These are phyloP conservation scores for Phytophthora nicotianae DNA, from an alignment of 352 stramenopile species.

Conservation along the genomic window DNA sequence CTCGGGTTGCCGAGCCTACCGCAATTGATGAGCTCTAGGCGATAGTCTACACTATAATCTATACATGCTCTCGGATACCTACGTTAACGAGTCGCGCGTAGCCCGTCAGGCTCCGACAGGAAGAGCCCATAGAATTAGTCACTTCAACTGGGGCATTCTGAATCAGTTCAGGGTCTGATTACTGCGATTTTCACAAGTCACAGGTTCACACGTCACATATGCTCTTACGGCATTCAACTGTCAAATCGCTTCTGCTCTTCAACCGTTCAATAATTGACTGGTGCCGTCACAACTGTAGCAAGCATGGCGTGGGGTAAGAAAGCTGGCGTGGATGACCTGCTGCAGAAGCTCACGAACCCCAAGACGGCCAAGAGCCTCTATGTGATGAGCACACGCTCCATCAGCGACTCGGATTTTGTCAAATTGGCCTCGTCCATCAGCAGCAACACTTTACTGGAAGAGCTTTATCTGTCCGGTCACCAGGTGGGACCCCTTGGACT, in stretches of 20 bases:
- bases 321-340: constrained; percentile 72
- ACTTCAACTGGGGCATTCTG: neutral
- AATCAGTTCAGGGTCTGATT: no score
- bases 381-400: constrained; percentile 72
- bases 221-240: constrained; percentile 13
- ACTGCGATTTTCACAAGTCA: constrained; percentile 13
- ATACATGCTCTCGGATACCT: no score
- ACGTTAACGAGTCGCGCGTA: constrained; percentile 9
- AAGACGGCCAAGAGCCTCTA: constrained; percentile 71
- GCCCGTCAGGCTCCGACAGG: neutral
- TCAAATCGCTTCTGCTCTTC: constrained; percentile 1
- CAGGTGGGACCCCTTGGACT: constrained; percentile 47
- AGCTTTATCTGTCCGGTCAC: constrained; percentile 82
- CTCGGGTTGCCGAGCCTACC: neutral
- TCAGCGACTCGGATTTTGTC: constrained; percentile 59
- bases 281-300: constrained; percentile 17
- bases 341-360: constrained; percentile 65
- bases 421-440: constrained; percentile 59
- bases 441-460: constrained; percentile 63
- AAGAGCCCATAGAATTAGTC: neutral
- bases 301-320: constrained; percentile 82
- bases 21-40: constrained; percentile 1
- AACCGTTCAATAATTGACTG: constrained; percentile 26
- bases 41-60: neutral
- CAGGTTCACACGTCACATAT: constrained; percentile 14